Base-by-base conservation (phyloP, 306 rosid species). In the Erythrophleum fordii region DNA sequence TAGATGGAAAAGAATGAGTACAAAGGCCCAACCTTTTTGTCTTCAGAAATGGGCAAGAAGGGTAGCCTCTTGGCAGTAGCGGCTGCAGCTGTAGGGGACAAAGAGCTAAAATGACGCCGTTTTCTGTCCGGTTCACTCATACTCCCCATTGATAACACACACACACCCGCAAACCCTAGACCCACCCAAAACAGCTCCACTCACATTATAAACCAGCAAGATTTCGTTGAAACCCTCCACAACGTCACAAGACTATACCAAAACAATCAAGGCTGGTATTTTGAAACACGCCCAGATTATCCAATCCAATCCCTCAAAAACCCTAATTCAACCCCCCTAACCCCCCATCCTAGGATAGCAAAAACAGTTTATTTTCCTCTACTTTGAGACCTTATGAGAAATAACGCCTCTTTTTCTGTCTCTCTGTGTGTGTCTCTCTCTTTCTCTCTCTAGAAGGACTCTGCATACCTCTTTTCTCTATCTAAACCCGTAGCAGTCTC, bases 51-150 rank as follows among this genome's bases (percentile, higher is more conserved):
- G 56, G 98, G 96, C 78, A 87, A 80, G 80, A 85, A 80, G 31
- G 97, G 93, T 72, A 91, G 88, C 80, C 89, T 93, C 89, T 91
- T 93, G 3, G 97, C 90, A 78, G 78, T 79, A 53, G 87, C 87
- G 48, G 84, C 58, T 31, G 84, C 85, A 69, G 97, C 91, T 60
- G 93, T 90, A 8, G 97, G 96, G 2, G 99, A 89, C 64, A 93
- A 58, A 85, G 99, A 88, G 86, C 86, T 93, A 70, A 93, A 87
- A 88, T 92, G 97, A 82, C 97, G 97, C 83, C 98, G 97, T 83
- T 95, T 95, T 79, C 98, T 84, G 81, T 93, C 98, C 17, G 89
- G 85, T 72, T 93, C 99, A 82, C 94, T 77, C 37, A 95, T 90
- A 79, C 97, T 95, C 88, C 97, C 98, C 99, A 95, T 95, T 78